Evolutionary conservation across 805 yeast species (phyloP).

Genomic region (Wickerhamiella azyma): DNA sequence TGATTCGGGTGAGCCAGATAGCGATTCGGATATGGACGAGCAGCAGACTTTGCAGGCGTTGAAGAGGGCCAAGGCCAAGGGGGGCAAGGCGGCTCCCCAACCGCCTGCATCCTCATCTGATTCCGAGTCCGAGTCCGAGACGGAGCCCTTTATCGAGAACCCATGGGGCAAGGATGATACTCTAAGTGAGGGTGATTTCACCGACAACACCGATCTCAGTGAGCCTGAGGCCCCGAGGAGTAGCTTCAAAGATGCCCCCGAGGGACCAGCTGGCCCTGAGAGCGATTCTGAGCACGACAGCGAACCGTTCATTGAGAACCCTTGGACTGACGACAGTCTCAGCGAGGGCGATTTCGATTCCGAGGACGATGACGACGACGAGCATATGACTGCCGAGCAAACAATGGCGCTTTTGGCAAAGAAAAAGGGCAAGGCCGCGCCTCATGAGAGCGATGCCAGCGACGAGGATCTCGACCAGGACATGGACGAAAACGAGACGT

Average conservation of each 20-base stretch:
- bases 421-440: slow-evolving; percentile 11
- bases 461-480: slow-evolving; percentile 8
- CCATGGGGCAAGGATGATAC: slow-evolving; percentile 12
- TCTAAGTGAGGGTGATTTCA: slow-evolving; percentile 13
- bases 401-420: slow-evolving; percentile 14
- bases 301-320: slow-evolving; percentile 8
- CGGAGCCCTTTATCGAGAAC: slow-evolving; percentile 5
- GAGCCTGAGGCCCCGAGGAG: slow-evolving; percentile 2
- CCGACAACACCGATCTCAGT: slow-evolving; percentile 9
- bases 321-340: slow-evolving; percentile 12
- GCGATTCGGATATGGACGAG: background rate
- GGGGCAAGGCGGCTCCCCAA: too few species aligned
- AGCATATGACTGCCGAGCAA: slow-evolving; percentile 14
- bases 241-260: too few species aligned
- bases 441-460: slow-evolving; percentile 10
- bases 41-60: background rate
- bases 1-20: slow-evolving; percentile 15
- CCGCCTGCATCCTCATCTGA: background rate
- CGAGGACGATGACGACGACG: slow-evolving; percentile 7
- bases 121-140: background rate
- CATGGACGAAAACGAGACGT: slow-evolving; percentile 18
- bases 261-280: background rate
- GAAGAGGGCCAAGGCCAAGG: background rate
- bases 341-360: slow-evolving; percentile 18
- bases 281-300: background rate